Conservation (phyloP, 1,139 yeast species). For the Saccharomycopsis hybrid region DNA sequence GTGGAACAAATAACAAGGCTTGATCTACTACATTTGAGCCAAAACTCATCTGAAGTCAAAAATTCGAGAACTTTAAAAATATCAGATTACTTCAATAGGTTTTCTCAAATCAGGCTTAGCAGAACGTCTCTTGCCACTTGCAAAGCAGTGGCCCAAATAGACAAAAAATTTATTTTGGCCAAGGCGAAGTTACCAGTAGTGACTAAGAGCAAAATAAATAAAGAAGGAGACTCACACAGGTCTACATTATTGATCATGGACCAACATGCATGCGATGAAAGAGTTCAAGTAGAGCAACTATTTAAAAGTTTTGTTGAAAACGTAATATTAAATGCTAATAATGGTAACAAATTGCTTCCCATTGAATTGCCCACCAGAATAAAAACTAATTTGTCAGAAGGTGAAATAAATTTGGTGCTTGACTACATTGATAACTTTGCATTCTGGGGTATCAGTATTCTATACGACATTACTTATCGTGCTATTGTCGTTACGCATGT, state of each 20-base stretch:
- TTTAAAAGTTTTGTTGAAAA: constrained; percentile 31
- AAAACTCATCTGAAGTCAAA: not conserved
- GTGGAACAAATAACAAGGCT: not conserved
- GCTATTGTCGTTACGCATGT: constrained; percentile 33
- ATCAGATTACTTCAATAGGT: constrained; percentile 7
- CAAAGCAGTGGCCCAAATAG: constrained; percentile 46
- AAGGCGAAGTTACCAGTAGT: constrained; percentile 16
- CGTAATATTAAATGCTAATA: not conserved
- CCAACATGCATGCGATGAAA: constrained; percentile 78
- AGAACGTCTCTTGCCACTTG: constrained; percentile 23
- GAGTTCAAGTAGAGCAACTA: constrained; percentile 49
- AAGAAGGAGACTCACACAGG: not conserved
- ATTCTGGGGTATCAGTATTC: constrained; percentile 41
- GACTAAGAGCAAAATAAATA: constrained; percentile 1
- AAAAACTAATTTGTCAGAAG: not conserved
- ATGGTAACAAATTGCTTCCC: not conserved
- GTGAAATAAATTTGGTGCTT: constrained; percentile 26
- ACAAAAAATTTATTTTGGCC: constrained; percentile 48
- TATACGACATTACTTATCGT: not conserved
- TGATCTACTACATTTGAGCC: not conserved
- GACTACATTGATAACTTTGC: constrained; percentile 31
- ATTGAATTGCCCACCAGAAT: not conserved
- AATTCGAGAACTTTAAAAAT: not conserved
- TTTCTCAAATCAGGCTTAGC: constrained; percentile 15
- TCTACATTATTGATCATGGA: constrained; percentile 46